A percentile compares a stretch with the other conserved stretches of the same genome.
Evolutionary conservation across 208 protist genomes (phyloP).

Genomic region (Leishmania major): DNA sequence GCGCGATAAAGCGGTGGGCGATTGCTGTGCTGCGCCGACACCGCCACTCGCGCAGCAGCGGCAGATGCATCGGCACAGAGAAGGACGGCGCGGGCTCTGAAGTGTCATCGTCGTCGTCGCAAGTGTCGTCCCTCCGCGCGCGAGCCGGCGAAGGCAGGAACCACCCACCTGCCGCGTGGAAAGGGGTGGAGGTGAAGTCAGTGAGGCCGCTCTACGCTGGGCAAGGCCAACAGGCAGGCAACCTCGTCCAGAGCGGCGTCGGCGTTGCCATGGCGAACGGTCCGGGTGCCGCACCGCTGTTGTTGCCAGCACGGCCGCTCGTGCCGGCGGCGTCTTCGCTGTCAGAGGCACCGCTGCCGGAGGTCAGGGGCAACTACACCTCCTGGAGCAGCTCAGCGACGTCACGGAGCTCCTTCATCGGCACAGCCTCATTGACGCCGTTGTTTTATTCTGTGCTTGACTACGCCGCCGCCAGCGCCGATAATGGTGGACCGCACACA

Average conservation of each 20-base stretch:
- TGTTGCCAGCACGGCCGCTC: not conserved
- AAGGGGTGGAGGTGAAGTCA: not conserved
- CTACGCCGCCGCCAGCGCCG: not conserved
- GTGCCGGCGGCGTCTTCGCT: not conserved
- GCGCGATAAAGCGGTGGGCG: not conserved
- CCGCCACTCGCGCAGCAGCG: not conserved
- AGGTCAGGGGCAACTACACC: not conserved
- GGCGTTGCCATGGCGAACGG: not conserved
- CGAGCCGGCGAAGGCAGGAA: not conserved
- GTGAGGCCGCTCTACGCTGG: slow-evolving; percentile 10
- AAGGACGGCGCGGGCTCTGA: not conserved
- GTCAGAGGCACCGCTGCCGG: not conserved
- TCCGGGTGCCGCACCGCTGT: not conserved
- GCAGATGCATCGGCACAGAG: not conserved
- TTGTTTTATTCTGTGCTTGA: slow-evolving; percentile 6
- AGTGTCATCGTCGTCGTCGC: not conserved
- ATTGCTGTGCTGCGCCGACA: not conserved
- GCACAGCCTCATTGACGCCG: not conserved
- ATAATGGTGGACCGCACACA: not conserved
- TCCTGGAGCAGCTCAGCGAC: not conserved
- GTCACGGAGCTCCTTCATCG: not conserved
- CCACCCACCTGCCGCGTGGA: not conserved
- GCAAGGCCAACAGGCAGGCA: not conserved
- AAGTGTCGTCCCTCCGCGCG: not conserved
- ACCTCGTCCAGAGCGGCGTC: not conserved